A percentile compares a stretch with the other conserved stretches of the same genome.
Evolutionary conservation across 257 asterid species (phyloP).

Genomic region (Leptodermis oblonga): DNA sequence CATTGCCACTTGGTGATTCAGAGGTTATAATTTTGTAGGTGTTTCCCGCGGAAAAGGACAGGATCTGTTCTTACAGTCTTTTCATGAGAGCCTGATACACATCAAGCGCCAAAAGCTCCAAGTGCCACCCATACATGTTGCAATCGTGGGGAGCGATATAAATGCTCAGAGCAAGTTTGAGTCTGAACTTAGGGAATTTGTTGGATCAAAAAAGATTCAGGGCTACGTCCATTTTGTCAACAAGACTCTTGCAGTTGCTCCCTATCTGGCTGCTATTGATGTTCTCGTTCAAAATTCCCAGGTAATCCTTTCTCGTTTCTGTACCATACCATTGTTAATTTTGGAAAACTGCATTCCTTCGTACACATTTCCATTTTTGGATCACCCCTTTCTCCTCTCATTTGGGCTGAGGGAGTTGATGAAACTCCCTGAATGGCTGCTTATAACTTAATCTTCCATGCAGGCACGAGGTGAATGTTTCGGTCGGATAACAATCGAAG

Average conservation of each 20-base stretch:
- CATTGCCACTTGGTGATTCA: constrained; percentile 19
- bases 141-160: constrained; percentile 90
- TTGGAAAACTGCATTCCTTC: not conserved
- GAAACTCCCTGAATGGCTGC: not conserved
- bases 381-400: too few relatives aligned
- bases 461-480: constrained; percentile 98
- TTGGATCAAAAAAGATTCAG: constrained; percentile 59
- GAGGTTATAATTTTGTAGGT: constrained; percentile 47
- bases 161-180: constrained; percentile 78
- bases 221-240: constrained; percentile 75
- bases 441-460: constrained; percentile 8
- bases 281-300: constrained; percentile 97
- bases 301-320: constrained; percentile 36
- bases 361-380: not conserved
- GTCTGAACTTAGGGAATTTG: constrained; percentile 75
- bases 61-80: constrained; percentile 76
- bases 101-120: constrained; percentile 59
- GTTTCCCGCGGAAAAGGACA: constrained; percentile 99
- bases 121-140: constrained; percentile 74
- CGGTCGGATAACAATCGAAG: constrained; percentile 99
- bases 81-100: constrained; percentile 67
- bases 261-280: constrained; percentile 92
- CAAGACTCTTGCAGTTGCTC: constrained; percentile 91
- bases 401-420: too few relatives aligned
- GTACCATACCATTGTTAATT: constrained; percentile 1